Evolutionary conservation across 1,284 basidiomycete genomes (phyloP).

Genomic region (Schizopora paradoxa): DNA sequence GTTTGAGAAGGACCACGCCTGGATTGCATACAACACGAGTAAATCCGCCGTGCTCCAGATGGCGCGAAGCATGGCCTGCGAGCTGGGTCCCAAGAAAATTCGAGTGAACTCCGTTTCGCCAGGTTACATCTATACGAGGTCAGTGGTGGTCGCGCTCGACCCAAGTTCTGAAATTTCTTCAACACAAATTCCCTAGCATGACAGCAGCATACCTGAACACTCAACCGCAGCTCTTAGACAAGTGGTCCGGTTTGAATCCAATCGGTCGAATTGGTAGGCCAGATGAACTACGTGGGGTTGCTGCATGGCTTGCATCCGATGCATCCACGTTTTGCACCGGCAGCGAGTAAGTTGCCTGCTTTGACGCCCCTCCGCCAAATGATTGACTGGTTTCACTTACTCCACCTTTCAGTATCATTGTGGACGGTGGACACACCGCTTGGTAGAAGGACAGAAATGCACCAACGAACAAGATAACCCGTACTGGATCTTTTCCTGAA

Average conservation of each 20-base stretch:
- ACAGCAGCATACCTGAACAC: conserved; percentile 71
- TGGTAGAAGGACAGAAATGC: conserved; percentile 46
- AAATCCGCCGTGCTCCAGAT: conserved; percentile 82
- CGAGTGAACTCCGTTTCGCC: conserved; percentile 75
- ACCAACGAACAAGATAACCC: too few relatives aligned
- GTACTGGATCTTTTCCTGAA: too few relatives aligned
- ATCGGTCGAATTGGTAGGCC: conserved; percentile 70
- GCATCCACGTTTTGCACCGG: conserved; percentile 74
- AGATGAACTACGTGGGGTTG: conserved; percentile 75
- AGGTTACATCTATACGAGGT: conserved; percentile 73
- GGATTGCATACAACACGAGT: conserved; percentile 77
- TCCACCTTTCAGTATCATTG: conserved; percentile 51
- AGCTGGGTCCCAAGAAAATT: conserved; percentile 66
- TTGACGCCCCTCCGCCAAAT: neutral
- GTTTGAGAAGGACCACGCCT: conserved; percentile 53
- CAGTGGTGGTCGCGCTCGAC: conserved; percentile 28
- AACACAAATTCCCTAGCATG: conserved; percentile 45
- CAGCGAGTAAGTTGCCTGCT: conserved; percentile 51
- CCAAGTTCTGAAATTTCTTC: neutral
- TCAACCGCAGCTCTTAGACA: conserved; percentile 61
- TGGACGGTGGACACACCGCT: conserved; percentile 65
- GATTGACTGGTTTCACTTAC: conserved; percentile 13
- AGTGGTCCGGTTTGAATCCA: conserved; percentile 74
- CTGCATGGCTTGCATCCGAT: conserved; percentile 75
- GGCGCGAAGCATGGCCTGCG: conserved; percentile 79